Evolutionary conservation across 1,139 yeast species (phyloP).

Genomic region (Magnusiomyces tetraspermus): DNA sequence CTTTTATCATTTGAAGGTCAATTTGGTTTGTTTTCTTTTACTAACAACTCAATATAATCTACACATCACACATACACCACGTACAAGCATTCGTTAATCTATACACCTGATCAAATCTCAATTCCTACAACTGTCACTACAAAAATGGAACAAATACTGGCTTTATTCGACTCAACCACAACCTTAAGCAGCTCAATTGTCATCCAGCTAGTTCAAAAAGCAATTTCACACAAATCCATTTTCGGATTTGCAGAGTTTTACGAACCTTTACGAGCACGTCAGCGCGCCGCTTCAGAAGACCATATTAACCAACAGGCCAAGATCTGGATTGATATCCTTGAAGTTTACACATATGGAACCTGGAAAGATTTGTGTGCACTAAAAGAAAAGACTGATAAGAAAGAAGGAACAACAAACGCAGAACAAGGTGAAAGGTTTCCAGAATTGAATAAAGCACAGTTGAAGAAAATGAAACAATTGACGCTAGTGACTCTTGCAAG

Average conservation of each 20-base stretch:
- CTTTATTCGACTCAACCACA: constrained; percentile 14
- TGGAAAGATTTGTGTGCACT: constrained; percentile 17
- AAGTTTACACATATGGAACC: constrained; percentile 20
- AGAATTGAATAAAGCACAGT: constrained; percentile 14
- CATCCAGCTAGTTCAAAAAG: constrained; percentile 17
- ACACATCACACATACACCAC: too few species aligned
- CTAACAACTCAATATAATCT: too few species aligned
- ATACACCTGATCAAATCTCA: too few species aligned
- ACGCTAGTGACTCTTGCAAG: constrained; percentile 19
- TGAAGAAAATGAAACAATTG: constrained; percentile 19
- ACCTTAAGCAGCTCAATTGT: constrained; percentile 14
- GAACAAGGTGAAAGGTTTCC: constrained; percentile 7
- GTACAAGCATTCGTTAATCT: too few species aligned
- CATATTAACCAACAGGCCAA: constrained; percentile 3
- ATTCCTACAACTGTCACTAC: too few species aligned
- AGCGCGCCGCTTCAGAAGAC: neutral
- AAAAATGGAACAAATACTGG: constrained; percentile 20
- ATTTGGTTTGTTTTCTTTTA: too few species aligned
- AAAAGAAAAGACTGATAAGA: neutral
- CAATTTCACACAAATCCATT: constrained; percentile 16
- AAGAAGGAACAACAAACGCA: neutral
- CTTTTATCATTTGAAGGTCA: too few species aligned
- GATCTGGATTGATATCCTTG: constrained; percentile 16
- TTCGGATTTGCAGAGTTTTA: constrained; percentile 21
- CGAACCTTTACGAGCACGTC: constrained; percentile 14